These are phyloP conservation scores for Agaricus sinodeliciosus DNA, from an alignment of 768 basidiomycete species.

Conservation along the genomic window DNA sequence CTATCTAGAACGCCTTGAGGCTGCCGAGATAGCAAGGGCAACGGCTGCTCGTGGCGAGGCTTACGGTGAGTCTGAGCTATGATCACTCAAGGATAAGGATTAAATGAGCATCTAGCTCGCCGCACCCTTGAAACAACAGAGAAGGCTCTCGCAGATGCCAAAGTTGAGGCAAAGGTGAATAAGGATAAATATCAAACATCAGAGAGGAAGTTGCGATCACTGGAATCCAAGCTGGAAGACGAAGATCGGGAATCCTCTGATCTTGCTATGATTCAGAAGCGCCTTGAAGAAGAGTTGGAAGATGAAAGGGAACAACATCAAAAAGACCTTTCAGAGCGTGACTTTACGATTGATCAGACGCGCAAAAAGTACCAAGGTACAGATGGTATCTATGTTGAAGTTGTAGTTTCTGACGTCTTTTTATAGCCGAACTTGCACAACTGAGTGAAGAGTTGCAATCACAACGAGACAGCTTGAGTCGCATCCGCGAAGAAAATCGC, in stretches of 20 bases:
- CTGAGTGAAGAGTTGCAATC: conserved; percentile 79
- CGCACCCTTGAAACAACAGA: conserved; percentile 58
- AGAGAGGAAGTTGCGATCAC: conserved; percentile 48
- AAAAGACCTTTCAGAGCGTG: conserved; percentile 74
- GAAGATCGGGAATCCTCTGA: conserved; percentile 65
- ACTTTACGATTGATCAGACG: conserved; percentile 74
- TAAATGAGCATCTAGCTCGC: conserved; percentile 35
- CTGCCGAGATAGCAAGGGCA: conserved; percentile 60
- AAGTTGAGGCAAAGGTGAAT: conserved; percentile 44
- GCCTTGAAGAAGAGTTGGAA: conserved; percentile 70
- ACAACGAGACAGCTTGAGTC: conserved; percentile 68
- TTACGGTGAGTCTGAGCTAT: conserved; percentile 35
- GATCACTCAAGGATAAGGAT: background rate
- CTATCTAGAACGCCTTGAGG: conserved; percentile 56
- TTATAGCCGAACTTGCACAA: conserved; percentile 66
- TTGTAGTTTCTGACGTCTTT: background rate
- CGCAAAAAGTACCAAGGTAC: conserved; percentile 83
- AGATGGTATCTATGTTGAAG: background rate
- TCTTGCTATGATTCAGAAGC: conserved; percentile 54
- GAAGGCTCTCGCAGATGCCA: conserved; percentile 44
- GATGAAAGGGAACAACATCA: conserved; percentile 74
- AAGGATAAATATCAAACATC: conserved; percentile 43
- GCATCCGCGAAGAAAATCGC: conserved; percentile 74
- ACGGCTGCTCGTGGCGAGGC: conserved; percentile 61
- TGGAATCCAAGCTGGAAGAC: conserved; percentile 59